Percentiles rank a stretch among this genome's conserved stretches.
Conservation (phyloP, 106 monocot genomes). For the Cymbidium sinense region DNA sequence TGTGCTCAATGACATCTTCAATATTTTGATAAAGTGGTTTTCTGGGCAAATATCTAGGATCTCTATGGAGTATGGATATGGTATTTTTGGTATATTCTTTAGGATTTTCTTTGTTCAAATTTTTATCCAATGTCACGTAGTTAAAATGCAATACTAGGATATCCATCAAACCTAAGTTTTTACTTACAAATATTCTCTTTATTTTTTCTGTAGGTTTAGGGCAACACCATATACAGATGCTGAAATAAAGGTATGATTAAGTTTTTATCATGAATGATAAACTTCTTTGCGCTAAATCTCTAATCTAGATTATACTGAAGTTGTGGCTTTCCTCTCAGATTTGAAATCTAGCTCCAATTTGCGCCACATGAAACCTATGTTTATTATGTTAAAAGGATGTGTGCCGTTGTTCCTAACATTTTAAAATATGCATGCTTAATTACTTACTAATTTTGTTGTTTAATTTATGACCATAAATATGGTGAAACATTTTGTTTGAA, state of each 20-base stretch:
- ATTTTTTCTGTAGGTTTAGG: constrained; percentile 37
- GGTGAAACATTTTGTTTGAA: no score
- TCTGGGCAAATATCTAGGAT: background rate
- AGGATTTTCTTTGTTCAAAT: background rate
- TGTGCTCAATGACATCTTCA: background rate
- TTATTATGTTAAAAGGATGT: background rate
- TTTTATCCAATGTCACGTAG: background rate
- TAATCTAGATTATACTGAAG: background rate
- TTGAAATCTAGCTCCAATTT: background rate
- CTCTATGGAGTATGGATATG: background rate
- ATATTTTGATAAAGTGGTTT: background rate
- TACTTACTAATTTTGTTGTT: background rate
- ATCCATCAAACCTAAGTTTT: background rate
- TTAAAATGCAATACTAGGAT: background rate
- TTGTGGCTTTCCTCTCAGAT: background rate
- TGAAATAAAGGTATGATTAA: constrained; percentile 66
- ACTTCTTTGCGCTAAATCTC: background rate
- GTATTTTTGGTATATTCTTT: no score
- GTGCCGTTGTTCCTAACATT: background rate
- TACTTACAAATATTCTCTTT: background rate
- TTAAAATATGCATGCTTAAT: background rate
- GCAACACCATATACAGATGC: constrained; percentile 52
- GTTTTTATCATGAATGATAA: background rate
- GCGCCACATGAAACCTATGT: background rate
- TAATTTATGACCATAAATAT: background rate